Evolutionary conservation across 164 flowering plant genomes (phyloP).

Genomic region (Berberis thunbergii): DNA sequence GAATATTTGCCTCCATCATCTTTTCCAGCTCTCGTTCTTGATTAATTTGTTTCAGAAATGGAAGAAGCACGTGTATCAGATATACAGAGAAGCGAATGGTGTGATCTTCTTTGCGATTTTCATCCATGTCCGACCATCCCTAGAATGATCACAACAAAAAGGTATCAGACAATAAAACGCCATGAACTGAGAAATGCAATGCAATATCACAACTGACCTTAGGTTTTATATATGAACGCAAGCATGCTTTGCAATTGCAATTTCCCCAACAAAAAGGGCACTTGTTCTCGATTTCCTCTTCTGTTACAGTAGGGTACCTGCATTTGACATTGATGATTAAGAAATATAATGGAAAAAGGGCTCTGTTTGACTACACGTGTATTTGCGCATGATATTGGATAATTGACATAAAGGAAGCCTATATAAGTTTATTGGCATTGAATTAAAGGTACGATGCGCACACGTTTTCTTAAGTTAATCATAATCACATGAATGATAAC

Average conservation of each 20-base stretch:
- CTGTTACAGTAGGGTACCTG: conserved; percentile 14
- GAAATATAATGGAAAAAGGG: neutral
- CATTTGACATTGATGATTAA: neutral
- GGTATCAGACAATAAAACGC: conserved; percentile 1
- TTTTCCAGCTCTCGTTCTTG: conserved; percentile 35
- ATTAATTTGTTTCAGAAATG: conserved; percentile 28
- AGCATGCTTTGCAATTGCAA: conserved; percentile 20
- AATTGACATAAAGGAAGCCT: no score
- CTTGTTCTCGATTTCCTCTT: conserved; percentile 6
- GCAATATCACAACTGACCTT: conserved; percentile 17
- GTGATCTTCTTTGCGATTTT: conserved; percentile 12
- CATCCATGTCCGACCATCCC: conserved; percentile 5
- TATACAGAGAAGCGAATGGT: conserved; percentile 18
- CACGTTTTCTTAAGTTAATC: no score
- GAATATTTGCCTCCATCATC: conserved; percentile 38
- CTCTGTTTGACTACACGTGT: neutral
- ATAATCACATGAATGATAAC: no score
- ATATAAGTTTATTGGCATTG: no score
- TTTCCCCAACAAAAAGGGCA: conserved; percentile 16
- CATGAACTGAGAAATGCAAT: neutral
- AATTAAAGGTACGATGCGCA: no score
- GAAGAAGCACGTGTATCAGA: conserved; percentile 34
- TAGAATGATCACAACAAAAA: neutral
- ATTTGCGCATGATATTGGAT: no score
- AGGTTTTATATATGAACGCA: conserved; percentile 6